Evolutionary conservation across 2,329 filamentous ascomycete genomes (phyloP).

Genomic region (Phialophora chinensis): DNA sequence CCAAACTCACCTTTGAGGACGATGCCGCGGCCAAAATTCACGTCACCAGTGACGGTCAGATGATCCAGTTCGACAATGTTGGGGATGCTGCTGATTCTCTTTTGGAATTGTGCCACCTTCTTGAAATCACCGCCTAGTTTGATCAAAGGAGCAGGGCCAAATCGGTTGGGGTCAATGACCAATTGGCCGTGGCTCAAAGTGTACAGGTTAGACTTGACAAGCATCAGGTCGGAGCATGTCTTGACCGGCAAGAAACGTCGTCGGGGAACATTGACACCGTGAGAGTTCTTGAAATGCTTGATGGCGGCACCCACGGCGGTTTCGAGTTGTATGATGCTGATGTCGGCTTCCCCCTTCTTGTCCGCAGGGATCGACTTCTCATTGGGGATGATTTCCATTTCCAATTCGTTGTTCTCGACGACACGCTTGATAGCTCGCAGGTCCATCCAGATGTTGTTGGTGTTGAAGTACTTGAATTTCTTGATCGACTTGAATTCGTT

Average conservation of each 20-base stretch:
- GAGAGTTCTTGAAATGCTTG: slow-evolving; percentile 97
- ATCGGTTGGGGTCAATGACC: slow-evolving; percentile 93
- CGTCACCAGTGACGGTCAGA: slow-evolving; percentile 94
- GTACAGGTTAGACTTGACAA: slow-evolving; percentile 99
- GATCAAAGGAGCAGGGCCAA: slow-evolving; percentile 95
- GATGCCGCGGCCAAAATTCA: slow-evolving; percentile 94
- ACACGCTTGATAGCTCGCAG: slow-evolving; percentile 97
- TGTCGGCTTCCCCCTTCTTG: slow-evolving; percentile 99
- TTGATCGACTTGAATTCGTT: slow-evolving; percentile 99
- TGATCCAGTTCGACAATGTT: slow-evolving; percentile 65
- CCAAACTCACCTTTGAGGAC: slow-evolving; percentile 76
- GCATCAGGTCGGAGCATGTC: slow-evolving; percentile 99
- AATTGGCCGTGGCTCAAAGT: slow-evolving; percentile 98
- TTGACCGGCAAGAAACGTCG: slow-evolving; percentile 99
- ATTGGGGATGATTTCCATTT: slow-evolving; percentile 99
- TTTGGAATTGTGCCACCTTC: slow-evolving; percentile 85
- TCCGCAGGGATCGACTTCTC: slow-evolving; percentile 97
- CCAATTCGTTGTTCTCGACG: slow-evolving; percentile 96
- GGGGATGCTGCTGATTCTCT: slow-evolving; percentile 57
- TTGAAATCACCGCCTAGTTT: slow-evolving; percentile 99
- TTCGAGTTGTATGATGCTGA: slow-evolving; percentile 97
- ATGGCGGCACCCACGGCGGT: slow-evolving; percentile 98
- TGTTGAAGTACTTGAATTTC: slow-evolving; percentile 99
- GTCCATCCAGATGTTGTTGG: slow-evolving; percentile 99
- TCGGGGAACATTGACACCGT: slow-evolving; percentile 98